These are phyloP conservation scores for Vaccinium myrtillus DNA, from an alignment of 148 eudicot genomes.

Conservation along the genomic window DNA sequence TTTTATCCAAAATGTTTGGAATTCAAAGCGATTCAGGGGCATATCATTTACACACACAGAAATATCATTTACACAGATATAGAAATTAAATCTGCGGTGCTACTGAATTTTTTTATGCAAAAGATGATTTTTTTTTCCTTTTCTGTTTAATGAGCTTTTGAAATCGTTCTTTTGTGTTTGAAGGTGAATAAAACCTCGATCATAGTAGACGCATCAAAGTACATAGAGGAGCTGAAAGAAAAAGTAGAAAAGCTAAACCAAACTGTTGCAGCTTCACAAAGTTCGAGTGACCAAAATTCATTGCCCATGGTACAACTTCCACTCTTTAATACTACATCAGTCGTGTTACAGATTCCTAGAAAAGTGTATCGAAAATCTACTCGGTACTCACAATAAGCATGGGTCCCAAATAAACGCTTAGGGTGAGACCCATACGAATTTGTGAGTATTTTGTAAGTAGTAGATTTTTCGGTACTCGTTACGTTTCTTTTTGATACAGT, in stretches of 20 bases:
- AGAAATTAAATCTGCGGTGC: background rate
- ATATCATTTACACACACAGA: no score
- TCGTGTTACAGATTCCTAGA: background rate
- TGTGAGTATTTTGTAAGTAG: background rate
- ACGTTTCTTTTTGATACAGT: background rate
- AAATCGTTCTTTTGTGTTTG: background rate
- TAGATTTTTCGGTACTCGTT: background rate
- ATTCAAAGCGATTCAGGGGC: no score
- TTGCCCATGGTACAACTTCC: constrained; percentile 42
- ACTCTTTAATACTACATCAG: background rate
- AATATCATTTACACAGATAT: background rate
- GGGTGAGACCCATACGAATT: background rate
- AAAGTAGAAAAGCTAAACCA: constrained; percentile 48
- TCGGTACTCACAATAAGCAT: background rate
- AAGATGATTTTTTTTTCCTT: background rate
- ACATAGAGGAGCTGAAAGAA: constrained; percentile 56
- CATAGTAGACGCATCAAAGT: constrained; percentile 56
- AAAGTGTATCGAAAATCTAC: background rate
- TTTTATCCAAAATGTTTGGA: background rate
- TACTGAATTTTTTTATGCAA: background rate
- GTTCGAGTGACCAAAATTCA: constrained; percentile 41
- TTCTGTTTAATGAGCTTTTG: background rate
- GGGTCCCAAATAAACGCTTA: background rate
- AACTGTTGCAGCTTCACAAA: constrained; percentile 27
- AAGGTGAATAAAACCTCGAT: constrained; percentile 54